Base-by-base conservation (phyloP, 805 yeast genomes). In the Lipomyces sp. region DNA sequence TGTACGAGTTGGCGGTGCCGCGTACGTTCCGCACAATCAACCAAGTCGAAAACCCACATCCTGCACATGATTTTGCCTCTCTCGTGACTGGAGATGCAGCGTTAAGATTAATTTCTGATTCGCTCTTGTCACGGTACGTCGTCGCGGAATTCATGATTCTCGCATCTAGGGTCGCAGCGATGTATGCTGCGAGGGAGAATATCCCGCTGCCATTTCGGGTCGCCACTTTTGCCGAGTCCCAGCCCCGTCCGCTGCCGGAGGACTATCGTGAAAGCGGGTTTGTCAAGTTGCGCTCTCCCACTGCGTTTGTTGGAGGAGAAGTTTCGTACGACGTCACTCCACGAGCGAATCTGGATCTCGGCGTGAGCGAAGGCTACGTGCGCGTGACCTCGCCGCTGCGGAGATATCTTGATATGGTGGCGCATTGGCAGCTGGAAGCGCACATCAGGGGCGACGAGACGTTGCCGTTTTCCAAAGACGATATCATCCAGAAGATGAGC, bases 371-470 rank as follows among this genome's bases (percentile, higher is more conserved):
- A 0, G 64, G 70, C 4, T 88, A 90, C 62, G 74, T 84, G 4
- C 84, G 87, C 18, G 83, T 86, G 7, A 90, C 98, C 0, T 89
- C 97, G 0, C 98, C 98, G 1, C 71, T 93, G 57, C 74, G 98
- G 65, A 73, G 98, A 57, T 84, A 78, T 58, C 82, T 84, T 5
- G 98, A 91, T 65, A 67, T 89, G 53, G 65, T 89, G 7, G 83
- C 83, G 61, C 97, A 90, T 62, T 78, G 90, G 79, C 91, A 85
- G 61, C 55, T 86, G 1, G 83, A 80, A 48, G 64, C 79, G 1
- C 65, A 62, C 47, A 49, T 82, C 14, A 57, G 55, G 2, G 57
- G 55, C 14, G n/a, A n/a, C n/a, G 65, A 59, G 31, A 61, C 1
- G 10, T 41, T 44, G 6, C 45, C 48, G 16, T 54, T 63, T 43